Evolutionary conservation across 2,329 filamentous ascomycete species (phyloP).

Genomic region (Pseudonectria buxi): DNA sequence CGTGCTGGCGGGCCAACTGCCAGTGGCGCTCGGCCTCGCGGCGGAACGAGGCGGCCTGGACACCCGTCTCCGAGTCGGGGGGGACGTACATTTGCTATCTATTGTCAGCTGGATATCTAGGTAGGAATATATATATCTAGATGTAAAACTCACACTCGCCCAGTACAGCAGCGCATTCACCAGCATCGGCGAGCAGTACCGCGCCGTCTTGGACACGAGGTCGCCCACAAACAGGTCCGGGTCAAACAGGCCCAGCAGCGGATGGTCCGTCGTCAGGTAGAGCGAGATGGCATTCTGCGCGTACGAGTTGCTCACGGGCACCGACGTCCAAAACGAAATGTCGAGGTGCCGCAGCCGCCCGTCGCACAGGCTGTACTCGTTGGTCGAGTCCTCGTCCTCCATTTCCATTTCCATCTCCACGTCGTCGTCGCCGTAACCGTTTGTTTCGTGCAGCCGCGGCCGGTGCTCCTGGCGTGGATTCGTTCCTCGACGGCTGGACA

Average conservation of each 20-base stretch:
- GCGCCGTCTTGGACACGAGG: constrained; percentile 17
- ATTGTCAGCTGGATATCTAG: neutral
- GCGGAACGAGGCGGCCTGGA: constrained; percentile 15
- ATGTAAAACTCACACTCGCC: constrained; percentile 29
- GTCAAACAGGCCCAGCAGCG: constrained; percentile 31
- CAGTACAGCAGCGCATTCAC: constrained; percentile 29
- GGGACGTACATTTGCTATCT: constrained; percentile 30
- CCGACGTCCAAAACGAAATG: constrained; percentile 29
- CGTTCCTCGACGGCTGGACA: too few species aligned
- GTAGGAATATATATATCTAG: neutral
- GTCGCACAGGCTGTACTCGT: constrained; percentile 12
- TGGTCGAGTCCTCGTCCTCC: too few species aligned
- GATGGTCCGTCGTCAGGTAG: constrained; percentile 32
- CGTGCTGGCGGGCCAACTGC: constrained; percentile 9
- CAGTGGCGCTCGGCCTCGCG: constrained; percentile 22
- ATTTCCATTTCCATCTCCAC: too few species aligned
- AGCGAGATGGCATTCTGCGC: constrained; percentile 29
- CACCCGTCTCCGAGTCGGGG: constrained; percentile 16
- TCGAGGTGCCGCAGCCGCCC: constrained; percentile 21
- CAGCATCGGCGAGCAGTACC: constrained; percentile 26
- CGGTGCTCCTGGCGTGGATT: too few species aligned
- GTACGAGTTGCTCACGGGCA: constrained; percentile 22
- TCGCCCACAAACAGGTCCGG: constrained; percentile 28
- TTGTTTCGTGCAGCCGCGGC: too few species aligned
- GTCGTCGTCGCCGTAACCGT: too few species aligned